Conservation (phyloP, 768 basidiomycete species). For the Suillus tomentosus region DNA sequence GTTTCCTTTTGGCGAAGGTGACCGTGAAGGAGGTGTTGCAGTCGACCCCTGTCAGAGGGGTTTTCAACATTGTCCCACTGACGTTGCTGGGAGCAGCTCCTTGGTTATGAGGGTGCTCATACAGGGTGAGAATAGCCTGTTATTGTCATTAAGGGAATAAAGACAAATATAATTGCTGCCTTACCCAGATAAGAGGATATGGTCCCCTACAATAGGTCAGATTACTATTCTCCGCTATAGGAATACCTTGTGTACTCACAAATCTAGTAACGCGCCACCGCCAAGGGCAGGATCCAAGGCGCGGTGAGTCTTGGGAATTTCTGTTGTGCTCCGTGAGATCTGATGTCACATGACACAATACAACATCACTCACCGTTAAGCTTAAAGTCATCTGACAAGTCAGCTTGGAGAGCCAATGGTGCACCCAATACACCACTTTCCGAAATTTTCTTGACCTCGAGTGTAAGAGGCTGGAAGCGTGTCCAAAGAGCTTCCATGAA, state of each 20-base stretch:
- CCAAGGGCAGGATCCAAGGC: conserved; percentile 80
- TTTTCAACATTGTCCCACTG: conserved; percentile 74
- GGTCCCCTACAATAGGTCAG: conserved; percentile 57
- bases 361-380: conserved; percentile 50
- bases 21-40: conserved; percentile 73
- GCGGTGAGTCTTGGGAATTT: conserved; percentile 67
- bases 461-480: conserved; percentile 70
- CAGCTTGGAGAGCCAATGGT: conserved; percentile 70
- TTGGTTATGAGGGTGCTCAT: conserved; percentile 79
- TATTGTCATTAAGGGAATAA: conserved; percentile 5
- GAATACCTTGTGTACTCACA: conserved; percentile 48
- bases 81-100: conserved; percentile 56
- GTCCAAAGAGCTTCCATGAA: conserved; percentile 95
- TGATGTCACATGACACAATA: background rate
- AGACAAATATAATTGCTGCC: conserved; percentile 18
- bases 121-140: conserved; percentile 76
- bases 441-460: conserved; percentile 63
- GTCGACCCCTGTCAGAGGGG: conserved; percentile 78
- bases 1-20: conserved; percentile 50
- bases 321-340: conserved; percentile 35
- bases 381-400: conserved; percentile 71
- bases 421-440: conserved; percentile 66
- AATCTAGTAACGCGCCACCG: conserved; percentile 82
- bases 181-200: conserved; percentile 80
- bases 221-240: conserved; percentile 1